Percentiles rank a stretch among this genome's conserved stretches.
Evolutionary conservation across 148 eudicot species (phyloP).

Genomic region (Fallopia convolvulus): DNA sequence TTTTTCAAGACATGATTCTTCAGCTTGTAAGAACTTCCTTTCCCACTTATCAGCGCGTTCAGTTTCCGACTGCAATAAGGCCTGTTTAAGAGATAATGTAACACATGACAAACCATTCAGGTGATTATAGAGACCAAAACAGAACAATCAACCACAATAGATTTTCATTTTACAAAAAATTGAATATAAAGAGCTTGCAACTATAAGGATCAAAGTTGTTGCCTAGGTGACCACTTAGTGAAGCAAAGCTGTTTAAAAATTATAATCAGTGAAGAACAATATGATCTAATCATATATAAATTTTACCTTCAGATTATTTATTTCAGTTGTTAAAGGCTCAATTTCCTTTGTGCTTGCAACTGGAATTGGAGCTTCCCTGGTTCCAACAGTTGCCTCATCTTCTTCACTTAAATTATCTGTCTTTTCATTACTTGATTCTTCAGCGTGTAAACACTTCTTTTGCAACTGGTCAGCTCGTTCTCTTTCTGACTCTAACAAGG

Average conservation of each 20-base stretch:
- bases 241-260: neutral
- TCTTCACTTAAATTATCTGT: neutral
- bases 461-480: slow-evolving; percentile 57
- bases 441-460: slow-evolving; percentile 39
- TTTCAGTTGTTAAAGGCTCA: neutral
- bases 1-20: neutral
- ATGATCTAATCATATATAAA: neutral
- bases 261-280: neutral
- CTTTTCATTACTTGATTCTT: neutral
- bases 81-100: neutral
- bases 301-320: neutral
- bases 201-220: too few relatives aligned
- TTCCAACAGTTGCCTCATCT: neutral
- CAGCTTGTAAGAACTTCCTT: slow-evolving; percentile 39
- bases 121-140: neutral
- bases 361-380: neutral
- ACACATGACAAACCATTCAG: neutral
- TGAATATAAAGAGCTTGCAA: neutral
- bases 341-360: slow-evolving; percentile 23
- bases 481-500: slow-evolving; percentile 27
- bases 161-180: neutral
- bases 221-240: neutral
- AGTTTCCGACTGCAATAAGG: slow-evolving; percentile 25
- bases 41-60: slow-evolving; percentile 56
- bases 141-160: neutral